A percentile compares a stretch with the other conserved stretches of the same genome.
phyloP scores from a whole-genome alignment of 768 basidiomycete genomes.

The Boletus edulis region DNA sequence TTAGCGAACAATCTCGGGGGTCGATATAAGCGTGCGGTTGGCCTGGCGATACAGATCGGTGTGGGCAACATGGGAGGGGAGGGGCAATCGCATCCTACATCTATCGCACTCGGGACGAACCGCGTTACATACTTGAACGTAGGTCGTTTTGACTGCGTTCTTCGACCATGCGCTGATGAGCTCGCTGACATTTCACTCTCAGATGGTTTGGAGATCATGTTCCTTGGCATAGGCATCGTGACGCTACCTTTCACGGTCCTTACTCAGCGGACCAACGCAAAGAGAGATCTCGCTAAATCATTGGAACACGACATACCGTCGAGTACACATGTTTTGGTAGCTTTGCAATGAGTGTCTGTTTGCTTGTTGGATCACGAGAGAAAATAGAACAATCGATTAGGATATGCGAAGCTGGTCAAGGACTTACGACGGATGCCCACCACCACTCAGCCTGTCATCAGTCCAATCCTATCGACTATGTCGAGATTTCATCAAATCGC shows the following conservation, averaged over 20 bases:
- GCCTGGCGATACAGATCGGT: slow-evolving; percentile 1
- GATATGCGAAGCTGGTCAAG: too few relatives aligned
- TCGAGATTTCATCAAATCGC: too few relatives aligned
- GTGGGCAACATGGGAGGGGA: background rate
- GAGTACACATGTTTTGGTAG: too few relatives aligned
- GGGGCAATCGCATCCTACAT: background rate
- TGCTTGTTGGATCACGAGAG: too few relatives aligned
- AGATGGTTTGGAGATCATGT: background rate
- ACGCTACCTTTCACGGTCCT: background rate
- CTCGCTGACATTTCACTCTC: background rate
- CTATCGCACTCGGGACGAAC: background rate
- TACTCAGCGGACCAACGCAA: background rate
- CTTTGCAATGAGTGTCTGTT: too few relatives aligned
- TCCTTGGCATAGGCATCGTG: background rate
- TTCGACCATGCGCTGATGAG: background rate
- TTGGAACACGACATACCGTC: background rate
- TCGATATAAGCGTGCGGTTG: background rate
- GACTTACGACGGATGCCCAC: too few relatives aligned
- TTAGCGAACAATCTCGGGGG: slow-evolving; percentile 1
- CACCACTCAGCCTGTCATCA: too few relatives aligned
- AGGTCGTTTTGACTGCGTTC: background rate
- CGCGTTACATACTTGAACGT: background rate
- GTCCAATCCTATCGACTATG: too few relatives aligned
- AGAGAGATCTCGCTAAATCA: background rate
- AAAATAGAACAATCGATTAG: too few relatives aligned